A percentile compares a stretch with the other conserved stretches of the same genome.
phyloP scores from a whole-genome alignment of 148 eudicot genomes.

The Vaccinium vitisidaea region DNA sequence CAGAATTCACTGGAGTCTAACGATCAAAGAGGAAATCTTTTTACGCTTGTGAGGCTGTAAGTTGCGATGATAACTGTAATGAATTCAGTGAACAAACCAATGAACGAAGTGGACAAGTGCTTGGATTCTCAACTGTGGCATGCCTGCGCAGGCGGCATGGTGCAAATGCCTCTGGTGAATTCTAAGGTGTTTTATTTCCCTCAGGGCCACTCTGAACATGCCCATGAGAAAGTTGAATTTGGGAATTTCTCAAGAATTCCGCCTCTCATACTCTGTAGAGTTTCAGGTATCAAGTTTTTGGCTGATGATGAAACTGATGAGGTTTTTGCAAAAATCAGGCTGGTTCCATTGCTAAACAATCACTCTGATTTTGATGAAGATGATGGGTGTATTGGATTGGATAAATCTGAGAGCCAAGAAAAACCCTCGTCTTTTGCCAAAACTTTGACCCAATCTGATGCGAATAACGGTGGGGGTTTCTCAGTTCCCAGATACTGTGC shows the following conservation, averaged over 20 bases:
- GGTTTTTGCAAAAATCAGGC: conserved; percentile 65
- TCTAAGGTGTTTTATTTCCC: conserved; percentile 80
- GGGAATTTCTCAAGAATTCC: conserved; percentile 49
- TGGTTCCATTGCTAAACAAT: conserved; percentile 43
- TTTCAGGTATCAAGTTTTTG: conserved; percentile 50
- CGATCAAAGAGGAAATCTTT: neutral
- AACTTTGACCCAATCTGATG: conserved; percentile 93
- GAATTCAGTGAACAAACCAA: conserved; percentile 40
- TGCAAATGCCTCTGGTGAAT: conserved; percentile 72
- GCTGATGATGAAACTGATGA: conserved; percentile 78
- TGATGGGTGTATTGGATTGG: conserved; percentile 28
- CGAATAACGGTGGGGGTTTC: conserved; percentile 96
- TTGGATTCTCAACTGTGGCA: conserved; percentile 89
- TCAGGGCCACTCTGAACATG: conserved; percentile 91
- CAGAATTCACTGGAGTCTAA: conserved; percentile 7
- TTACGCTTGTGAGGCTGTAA: neutral
- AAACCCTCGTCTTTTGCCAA: conserved; percentile 79
- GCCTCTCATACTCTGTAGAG: conserved; percentile 52
- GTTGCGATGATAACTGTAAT: conserved; percentile 57
- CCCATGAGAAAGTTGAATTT: conserved; percentile 47
- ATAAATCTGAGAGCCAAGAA: conserved; percentile 34
- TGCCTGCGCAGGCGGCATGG: conserved; percentile 98
- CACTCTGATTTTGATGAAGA: conserved; percentile 33
- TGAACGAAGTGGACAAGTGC: conserved; percentile 46
- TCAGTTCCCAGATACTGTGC: conserved; percentile 92